These are phyloP conservation scores for Fragosphaeria purpurea DNA, from an alignment of 2,329 filamentous ascomycete genomes.

Conservation along the genomic window DNA sequence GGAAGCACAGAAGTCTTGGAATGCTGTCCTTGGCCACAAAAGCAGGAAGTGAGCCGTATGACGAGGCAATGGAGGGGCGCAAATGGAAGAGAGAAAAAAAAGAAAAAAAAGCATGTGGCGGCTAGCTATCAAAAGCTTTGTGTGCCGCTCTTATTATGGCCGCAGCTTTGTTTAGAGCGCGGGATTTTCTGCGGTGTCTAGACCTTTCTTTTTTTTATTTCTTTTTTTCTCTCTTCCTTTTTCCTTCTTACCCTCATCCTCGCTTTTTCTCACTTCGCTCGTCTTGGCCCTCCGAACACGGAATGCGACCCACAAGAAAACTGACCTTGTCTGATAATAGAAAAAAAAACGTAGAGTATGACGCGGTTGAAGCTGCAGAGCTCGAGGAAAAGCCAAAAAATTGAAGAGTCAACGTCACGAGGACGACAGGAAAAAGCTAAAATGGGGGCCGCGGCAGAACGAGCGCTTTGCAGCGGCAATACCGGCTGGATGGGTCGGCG, in stretches of 20 bases:
- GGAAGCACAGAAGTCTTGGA: no score
- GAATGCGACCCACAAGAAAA: not conserved
- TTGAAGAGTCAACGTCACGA: no score
- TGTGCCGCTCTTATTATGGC: not conserved
- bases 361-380: not conserved
- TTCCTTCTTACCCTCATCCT: not conserved
- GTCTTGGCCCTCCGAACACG: not conserved
- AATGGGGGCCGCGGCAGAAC: not conserved
- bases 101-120: slow-evolving; percentile 1
- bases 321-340: not conserved
- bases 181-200: slow-evolving; percentile 5
- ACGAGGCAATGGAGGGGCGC: no score
- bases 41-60: not conserved
- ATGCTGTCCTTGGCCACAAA: no score
- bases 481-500: slow-evolving; percentile 6
- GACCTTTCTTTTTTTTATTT: not conserved
- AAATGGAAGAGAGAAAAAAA: not conserved
- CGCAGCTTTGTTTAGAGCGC: slow-evolving; percentile 3
- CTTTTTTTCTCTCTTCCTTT: not conserved
- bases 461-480: slow-evolving; percentile 7
- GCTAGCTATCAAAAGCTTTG: slow-evolving; percentile 4
- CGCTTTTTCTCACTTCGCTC: not conserved
- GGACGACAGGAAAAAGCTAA: not conserved
- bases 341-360: no score
- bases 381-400: not conserved